Base-by-base conservation (phyloP, 306 rosid species). In the Pachyrhizus erosus region DNA sequence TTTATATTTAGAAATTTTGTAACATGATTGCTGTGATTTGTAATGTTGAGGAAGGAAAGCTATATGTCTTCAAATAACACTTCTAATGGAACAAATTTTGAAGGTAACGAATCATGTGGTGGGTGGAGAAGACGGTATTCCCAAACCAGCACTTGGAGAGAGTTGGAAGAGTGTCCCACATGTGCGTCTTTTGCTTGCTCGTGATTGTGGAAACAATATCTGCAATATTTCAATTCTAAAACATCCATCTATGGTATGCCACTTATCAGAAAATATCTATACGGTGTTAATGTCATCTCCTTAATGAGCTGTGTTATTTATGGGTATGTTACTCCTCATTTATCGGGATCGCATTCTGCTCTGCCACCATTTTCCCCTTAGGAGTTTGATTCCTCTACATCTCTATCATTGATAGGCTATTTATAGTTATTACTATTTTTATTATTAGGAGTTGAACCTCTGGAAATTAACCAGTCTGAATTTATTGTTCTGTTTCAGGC, bases 111-210 rank as follows among this genome's bases (percentile, higher is more conserved):
- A 93, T 90, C 98, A 95, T 88, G 86, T 92, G 48, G 97, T 95
- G 85, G 93, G 94, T 29, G 97, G 97, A 70, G 98, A 90, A 37
- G 89, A 89, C 26, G 95, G 98, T 77, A 55, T 79, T 72, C 80
- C 94, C 52, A 95, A 95, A 85, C 95, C 98, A 21, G 97, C 98
- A 85, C 95, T 95, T 27, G 97, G 98, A 79, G 94, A 95, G 89
- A 91, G 91, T 79, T 95, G 98, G 98, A 95, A 95, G 88, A 90
- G 91, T 77, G 84, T 95, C 33, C 93, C 98, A 70, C 97, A 91
- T 76, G 88, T 89, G 46, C 87, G 98, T 71, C 89, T 93, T 84
- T 77, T 85, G 58, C 92, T 93, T 79, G 88, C 93, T 61, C 87
- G 84, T 75, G 92, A 91, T 23, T 87, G 71, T 48, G 90, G 90